Evolutionary conservation across 2,329 filamentous ascomycete genomes (phyloP), one percentile per base, ranked within the genome.

Genomic region (Erysiphe pisi): DNA sequence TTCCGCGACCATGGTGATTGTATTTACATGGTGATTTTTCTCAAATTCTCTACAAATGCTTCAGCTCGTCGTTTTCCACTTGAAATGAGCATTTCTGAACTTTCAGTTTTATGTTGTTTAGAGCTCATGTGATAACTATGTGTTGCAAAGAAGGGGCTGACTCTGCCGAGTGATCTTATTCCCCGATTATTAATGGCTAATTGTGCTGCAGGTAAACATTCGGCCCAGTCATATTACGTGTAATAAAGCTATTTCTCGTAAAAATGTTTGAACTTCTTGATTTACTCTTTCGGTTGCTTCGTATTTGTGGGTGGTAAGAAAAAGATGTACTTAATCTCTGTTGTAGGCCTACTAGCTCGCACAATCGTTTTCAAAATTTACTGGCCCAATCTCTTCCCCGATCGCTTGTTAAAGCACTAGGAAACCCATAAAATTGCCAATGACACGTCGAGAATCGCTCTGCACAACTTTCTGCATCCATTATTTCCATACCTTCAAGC

Each of bases 121-220:
- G 73, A 49, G 25, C 25, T 11, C n/a, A 75, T 28, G 4, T 75
- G 73, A 36, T 75, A 75, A 9, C 49, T 12, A 36, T 61, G 73
- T 40, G 73, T 75, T 25, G 49, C 49, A 61, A 75, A 75, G 28
- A 75, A 75, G 20, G 73, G 73, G 28, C 49, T 75, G 4, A 61
- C 40, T 40, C 73, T 49, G 18, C 49, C 49, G 16, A 75, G 52
- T n/a, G 73, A 58, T n/a, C 45, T 43, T 40, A 75, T 25, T 14
- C 61, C 52, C n/a, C 73, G 25, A 75, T 75, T 75, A 61, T 75
- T 75, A 8, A 75, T 75, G 18, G 49, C 73, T 22, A 75, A 22
- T 61, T 75, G 73, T 40, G 73, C 73, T n/a, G 28, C 73, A 61
- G 49, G 49, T 20, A 75, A 14, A 9, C 49, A 75, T 2, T 75